Base-by-base conservation (phyloP, 2,329 filamentous ascomycete genomes). In the Sclerotinia sclerotiorum region DNA sequence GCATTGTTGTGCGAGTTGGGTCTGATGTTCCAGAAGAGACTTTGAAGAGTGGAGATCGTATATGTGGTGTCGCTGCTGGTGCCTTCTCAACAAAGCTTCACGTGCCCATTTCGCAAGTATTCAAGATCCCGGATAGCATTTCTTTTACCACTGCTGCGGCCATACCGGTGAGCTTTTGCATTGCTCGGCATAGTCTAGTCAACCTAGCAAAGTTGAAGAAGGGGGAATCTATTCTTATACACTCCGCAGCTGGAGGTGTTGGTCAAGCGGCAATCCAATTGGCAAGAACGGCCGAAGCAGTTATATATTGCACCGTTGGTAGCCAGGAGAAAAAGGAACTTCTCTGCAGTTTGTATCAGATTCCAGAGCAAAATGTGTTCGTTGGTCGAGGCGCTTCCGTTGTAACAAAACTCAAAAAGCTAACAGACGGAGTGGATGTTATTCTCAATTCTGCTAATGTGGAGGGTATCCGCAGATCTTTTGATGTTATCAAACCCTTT, bases 1-100 rank as follows among this genome's bases (percentile, higher is more conserved):
- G 79, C 48, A 61, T 79, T 42, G 70, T 80, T 13, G 73, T 73
- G 11, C 71, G 69, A 29, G 13, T 69, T 77, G 39, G 79, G 79
- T 29, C 29, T 5, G 29, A 29, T 29, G 29, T 29, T 29, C 29
- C 17, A 71, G 68, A 17, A 73, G 72, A 10, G 73, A 74, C n/a
- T 68, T 78, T 24, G 29, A 61, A 72, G 29, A 69, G 76, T 44
- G 78, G 78, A 10, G 74, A 80, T 52, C 74, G 75, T 24, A 75
- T 80, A 49, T 52, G 21, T 55, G 32, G 48, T 52, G 13, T 64
- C 29, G 29, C 29, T 29, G 29, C 29, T 29, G 29, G 2, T 29
- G 15, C n/a, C 27, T 39, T 60, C 39, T 57, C 29, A 29, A 29
- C 29, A 29, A 29, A 29, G 29, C 29, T 29, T 29, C 29, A 29